Base-by-base conservation (phyloP, 768 basidiomycete genomes). In the Mycena sanguinolenta region DNA sequence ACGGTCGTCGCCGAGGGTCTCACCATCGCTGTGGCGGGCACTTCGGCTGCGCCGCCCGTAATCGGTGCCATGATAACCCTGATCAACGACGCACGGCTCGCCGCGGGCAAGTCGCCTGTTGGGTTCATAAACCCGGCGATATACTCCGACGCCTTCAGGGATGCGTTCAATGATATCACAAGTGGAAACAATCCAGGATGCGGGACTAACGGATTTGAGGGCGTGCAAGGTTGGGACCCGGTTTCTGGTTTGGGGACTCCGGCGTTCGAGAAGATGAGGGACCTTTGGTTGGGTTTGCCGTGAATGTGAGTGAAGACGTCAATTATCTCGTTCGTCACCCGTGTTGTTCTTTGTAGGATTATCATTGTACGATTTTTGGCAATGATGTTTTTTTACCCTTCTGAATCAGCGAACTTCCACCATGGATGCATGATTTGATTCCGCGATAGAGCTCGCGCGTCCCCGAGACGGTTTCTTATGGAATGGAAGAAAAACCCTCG, bases 81-180 rank as follows among this genome's bases (percentile, higher is more conserved):
- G 72, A 75, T 84, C 57, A 84, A 84, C 59, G 84, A 84, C 60
- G 83, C 79, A 7, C 77, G 81, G 4, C 60, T 84, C 36, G 77
- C 74, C 2, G 0, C 27, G 0, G 78, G 79, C 16, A 84, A 84
- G 65, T 53, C 34, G 5, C 73, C 82, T 2, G 76, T 84, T 6
- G 79, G 81, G n/a, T 79, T 62, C 32, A 65, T 87, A 23, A 87
- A 87, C 60, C 86, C 85, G 21, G 57, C 54, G 12, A 84, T 84
- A 12, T 84, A 85, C 68, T 81, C 81, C 4, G 52, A 74, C 6
- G 19, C 59, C 1, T 83, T 83, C 64, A 68, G 57, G 38, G 54
- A 57, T 54, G 82, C 77, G 2, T 83, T 84, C 73, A 82, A 84
- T 67, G 83, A 84, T 73, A 84, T 84, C 57, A 81, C 80, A 0